Conservation (phyloP, 345 rosid species). For the Alliaria petiolata region DNA sequence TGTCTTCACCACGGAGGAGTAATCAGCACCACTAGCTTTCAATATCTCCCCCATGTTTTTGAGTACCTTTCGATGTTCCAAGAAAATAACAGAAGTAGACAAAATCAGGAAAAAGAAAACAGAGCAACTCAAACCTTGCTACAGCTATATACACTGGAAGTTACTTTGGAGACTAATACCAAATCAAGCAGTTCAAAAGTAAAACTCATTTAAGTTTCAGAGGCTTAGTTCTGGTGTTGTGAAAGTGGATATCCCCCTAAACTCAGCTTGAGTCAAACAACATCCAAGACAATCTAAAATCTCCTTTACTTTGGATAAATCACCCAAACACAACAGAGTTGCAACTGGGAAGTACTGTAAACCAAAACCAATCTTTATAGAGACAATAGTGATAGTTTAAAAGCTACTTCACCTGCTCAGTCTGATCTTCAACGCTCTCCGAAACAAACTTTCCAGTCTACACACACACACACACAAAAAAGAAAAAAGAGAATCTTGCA, state of each 20-base stretch:
- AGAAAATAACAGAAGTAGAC: not conserved
- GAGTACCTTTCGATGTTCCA: conserved; percentile 24
- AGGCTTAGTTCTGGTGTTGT: not conserved
- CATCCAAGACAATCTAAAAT: not conserved
- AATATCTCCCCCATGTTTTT: conserved; percentile 39
- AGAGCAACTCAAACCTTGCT: not conserved
- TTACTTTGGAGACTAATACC: not conserved
- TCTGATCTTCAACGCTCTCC: conserved; percentile 69
- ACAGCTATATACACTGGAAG: not conserved
- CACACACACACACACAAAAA: not conserved
- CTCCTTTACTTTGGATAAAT: not conserved
- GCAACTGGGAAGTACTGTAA: conserved; percentile 1
- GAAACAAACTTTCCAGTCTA: conserved; percentile 83
- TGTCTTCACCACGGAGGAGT: conserved; percentile 39
- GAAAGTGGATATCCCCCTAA: not conserved
- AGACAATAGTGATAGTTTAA: not conserved
- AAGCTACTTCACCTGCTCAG: conserved; percentile 65
- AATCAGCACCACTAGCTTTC: conserved; percentile 41
- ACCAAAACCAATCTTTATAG: not conserved
- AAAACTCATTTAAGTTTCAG: not conserved
- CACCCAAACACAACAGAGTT: not conserved
- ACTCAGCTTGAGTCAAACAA: not conserved
- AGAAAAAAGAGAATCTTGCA: conserved; percentile 4
- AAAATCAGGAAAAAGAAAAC: not conserved
- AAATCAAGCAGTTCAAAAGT: conserved; percentile 1